Conservation (phyloP, 176 grass and related monocot species). For the Rhipidocladum racemiflorum region DNA sequence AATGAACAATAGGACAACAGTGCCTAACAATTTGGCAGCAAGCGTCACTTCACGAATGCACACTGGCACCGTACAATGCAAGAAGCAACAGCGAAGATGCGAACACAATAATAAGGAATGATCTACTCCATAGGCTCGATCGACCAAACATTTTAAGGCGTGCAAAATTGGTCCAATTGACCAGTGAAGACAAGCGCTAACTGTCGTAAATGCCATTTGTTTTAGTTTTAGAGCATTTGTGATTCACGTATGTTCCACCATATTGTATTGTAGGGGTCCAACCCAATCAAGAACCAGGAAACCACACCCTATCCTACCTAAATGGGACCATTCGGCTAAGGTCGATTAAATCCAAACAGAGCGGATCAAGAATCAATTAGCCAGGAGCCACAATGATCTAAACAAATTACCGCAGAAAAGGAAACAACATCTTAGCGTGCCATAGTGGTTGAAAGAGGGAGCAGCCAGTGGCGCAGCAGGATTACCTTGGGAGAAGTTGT, state of each 20-base stretch:
- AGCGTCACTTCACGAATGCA: not conserved
- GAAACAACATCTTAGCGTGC: no score
- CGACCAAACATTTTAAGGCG: not conserved
- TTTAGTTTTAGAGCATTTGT: not conserved
- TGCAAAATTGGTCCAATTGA: not conserved
- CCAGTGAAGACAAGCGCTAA: not conserved
- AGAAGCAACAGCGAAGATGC: not conserved
- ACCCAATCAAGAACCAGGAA: not conserved
- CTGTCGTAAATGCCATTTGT: not conserved
- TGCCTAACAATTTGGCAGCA: not conserved
- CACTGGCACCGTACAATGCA: not conserved
- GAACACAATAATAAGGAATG: not conserved
- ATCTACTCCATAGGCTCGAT: not conserved
- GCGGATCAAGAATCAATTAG: no score
- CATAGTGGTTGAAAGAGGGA: not conserved
- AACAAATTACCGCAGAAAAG: not conserved
- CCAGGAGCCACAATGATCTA: not conserved
- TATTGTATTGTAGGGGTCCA: no score
- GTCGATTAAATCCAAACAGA: not conserved
- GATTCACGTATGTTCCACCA: not conserved
- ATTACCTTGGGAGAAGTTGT: not conserved
- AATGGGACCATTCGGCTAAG: not conserved
- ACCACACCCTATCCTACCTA: not conserved
- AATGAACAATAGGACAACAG: not conserved
- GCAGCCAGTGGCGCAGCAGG: not conserved